These are phyloP conservation scores for Clarireedia sp. DNA, from an alignment of 2,329 filamentous ascomycete genomes.

Conservation along the genomic window DNA sequence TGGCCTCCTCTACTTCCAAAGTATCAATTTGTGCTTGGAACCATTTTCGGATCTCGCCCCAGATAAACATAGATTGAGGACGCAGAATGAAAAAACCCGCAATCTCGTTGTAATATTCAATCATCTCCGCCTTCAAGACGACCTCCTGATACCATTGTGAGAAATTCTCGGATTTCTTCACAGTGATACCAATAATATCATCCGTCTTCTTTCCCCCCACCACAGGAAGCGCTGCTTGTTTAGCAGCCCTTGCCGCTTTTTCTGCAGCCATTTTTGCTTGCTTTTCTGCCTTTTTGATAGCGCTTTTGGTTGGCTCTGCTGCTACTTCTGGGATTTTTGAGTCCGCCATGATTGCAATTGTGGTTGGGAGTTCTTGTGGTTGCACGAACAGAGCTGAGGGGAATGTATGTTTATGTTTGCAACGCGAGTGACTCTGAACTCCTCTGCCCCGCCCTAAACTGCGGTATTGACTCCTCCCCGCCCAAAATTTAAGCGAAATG, in stretches of 20 bases:
- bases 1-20: constrained; percentile 89
- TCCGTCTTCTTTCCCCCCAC: constrained; percentile 52
- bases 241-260: constrained; percentile 55
- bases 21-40: constrained; percentile 72
- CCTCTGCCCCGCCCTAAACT: neutral
- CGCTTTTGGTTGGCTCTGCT: constrained; percentile 48
- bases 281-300: constrained; percentile 59
- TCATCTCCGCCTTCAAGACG: constrained; percentile 91
- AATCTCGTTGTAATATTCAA: constrained; percentile 90
- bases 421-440: neutral
- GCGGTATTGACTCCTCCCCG: neutral
- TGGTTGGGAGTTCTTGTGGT: neutral
- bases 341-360: constrained; percentile 17
- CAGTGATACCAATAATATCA: constrained; percentile 80
- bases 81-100: constrained; percentile 96
- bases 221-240: constrained; percentile 44
- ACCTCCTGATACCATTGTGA: constrained; percentile 96
- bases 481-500: constrained; percentile 8
- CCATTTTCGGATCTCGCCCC: constrained; percentile 59
- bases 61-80: constrained; percentile 58
- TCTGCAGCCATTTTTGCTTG: constrained; percentile 52
- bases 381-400: neutral
- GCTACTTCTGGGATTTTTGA: constrained; percentile 13
- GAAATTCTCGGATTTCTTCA: constrained; percentile 79
- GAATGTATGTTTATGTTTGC: neutral